Conservation (phyloP, 768 basidiomycete species). For the Rhizopogon vinicolor region DNA sequence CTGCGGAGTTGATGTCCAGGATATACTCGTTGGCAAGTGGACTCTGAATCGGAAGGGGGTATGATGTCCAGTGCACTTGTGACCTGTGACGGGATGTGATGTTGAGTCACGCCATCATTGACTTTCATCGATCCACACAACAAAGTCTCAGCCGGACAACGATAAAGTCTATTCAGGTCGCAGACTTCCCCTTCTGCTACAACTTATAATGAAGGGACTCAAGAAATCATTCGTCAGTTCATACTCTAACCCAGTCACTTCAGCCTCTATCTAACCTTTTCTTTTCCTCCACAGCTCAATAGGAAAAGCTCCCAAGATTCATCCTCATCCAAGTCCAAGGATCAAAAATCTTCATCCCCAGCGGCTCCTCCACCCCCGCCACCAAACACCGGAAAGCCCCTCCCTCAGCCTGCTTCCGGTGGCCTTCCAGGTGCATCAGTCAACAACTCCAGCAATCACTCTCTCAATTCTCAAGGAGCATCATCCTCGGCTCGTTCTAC, state of each 20-base stretch:
- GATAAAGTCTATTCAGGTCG: background rate
- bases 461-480: slow-evolving; percentile 35
- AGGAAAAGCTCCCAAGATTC: slow-evolving; percentile 67
- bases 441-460: slow-evolving; percentile 33
- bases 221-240: slow-evolving; percentile 73
- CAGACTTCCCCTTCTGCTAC: slow-evolving; percentile 13
- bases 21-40: no score
- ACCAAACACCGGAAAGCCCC: slow-evolving; percentile 60
- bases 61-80: background rate
- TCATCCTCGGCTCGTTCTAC: slow-evolving; percentile 39
- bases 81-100: slow-evolving; percentile 29
- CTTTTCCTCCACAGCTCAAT: slow-evolving; percentile 44
- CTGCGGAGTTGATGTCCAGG: no score
- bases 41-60: background rate
- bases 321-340: slow-evolving; percentile 64
- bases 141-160: background rate
- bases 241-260: slow-evolving; percentile 2
- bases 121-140: slow-evolving; percentile 35
- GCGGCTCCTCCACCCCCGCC: slow-evolving; percentile 54
- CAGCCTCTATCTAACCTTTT: slow-evolving; percentile 16
- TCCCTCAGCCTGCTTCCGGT: slow-evolving; percentile 46
- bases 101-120: slow-evolving; percentile 20
- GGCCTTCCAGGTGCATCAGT: slow-evolving; percentile 32
- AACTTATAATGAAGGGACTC: slow-evolving; percentile 68
- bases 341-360: slow-evolving; percentile 43